Conservation (phyloP, 1,284 basidiomycete species). For the Erythrobasidium hasegawianum region DNA sequence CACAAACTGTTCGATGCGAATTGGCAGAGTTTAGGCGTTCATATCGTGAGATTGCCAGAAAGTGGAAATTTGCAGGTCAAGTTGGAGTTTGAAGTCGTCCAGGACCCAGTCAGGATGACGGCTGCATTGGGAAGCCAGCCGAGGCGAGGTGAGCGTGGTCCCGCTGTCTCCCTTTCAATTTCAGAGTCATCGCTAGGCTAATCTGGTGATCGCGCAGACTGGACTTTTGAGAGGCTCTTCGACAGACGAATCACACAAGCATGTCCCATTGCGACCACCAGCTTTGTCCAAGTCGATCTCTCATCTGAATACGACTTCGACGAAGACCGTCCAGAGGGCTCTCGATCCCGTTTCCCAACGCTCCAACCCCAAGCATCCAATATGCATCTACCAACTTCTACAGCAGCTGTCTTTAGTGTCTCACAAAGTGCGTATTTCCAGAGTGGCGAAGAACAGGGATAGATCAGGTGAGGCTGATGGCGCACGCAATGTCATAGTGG, state of each 20-base stretch:
- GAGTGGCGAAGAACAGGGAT: background rate
- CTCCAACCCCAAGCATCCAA: conserved; percentile 14
- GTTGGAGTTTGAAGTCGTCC: conserved; percentile 75
- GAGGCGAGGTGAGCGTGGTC: conserved; percentile 57
- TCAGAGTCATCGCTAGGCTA: background rate
- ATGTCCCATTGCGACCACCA: conserved; percentile 56
- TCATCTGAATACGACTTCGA: background rate
- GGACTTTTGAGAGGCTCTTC: conserved; percentile 72
- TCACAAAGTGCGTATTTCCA: background rate
- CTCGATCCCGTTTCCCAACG: background rate
- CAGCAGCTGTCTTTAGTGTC: conserved; percentile 55
- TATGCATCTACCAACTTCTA: conserved; percentile 36
- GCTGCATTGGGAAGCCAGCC: conserved; percentile 47
- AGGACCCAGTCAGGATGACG: conserved; percentile 66
- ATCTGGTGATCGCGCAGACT: conserved; percentile 57
- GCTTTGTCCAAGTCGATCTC: conserved; percentile 9
- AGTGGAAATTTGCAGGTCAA: conserved; percentile 60
- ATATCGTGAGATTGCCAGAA: conserved; percentile 48
- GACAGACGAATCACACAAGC: conserved; percentile 59
- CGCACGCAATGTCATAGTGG: too few species aligned
- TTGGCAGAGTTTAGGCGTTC: conserved; percentile 80
- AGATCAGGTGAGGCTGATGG: background rate
- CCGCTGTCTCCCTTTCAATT: background rate
- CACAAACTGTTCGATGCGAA: conserved; percentile 80
- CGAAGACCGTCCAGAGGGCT: conserved; percentile 3